Conservation (phyloP, 2,329 filamentous ascomycete species). For the Atkinsonella hypoxylon region DNA sequence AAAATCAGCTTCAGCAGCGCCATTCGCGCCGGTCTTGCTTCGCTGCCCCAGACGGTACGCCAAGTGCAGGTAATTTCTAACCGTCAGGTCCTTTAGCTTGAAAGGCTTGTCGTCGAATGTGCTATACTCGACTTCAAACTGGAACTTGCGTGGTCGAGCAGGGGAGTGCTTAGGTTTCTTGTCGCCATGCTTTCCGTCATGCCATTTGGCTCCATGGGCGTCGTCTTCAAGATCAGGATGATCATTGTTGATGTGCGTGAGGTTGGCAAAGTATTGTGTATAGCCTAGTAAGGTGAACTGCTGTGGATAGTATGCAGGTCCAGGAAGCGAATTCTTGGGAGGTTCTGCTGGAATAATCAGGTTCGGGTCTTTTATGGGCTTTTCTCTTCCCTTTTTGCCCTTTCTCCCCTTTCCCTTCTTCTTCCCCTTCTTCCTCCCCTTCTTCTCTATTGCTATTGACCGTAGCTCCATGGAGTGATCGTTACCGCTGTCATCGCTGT, state of each 20-base stretch:
- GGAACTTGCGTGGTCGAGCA: constrained; percentile 51
- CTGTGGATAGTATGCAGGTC: constrained; percentile 83
- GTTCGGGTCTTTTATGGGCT: constrained; percentile 45
- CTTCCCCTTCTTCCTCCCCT: constrained; percentile 29
- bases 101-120: constrained; percentile 69
- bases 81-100: constrained; percentile 69
- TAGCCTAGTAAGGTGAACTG: constrained; percentile 67
- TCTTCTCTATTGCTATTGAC: constrained; percentile 15
- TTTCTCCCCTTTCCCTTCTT: constrained; percentile 27
- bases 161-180: constrained; percentile 39
- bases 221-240: constrained; percentile 15
- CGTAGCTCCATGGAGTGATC: constrained; percentile 18
- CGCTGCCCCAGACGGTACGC: constrained; percentile 60
- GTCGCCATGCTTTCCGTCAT: constrained; percentile 49
- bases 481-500: constrained; percentile 10
- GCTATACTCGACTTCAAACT: constrained; percentile 75
- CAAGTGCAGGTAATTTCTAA: constrained; percentile 66
- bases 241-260: constrained; percentile 80
- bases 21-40: constrained; percentile 7
- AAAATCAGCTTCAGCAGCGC: constrained; percentile 15
- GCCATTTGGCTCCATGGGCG: constrained; percentile 37
- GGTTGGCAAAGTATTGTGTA: constrained; percentile 85
- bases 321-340: constrained; percentile 59
- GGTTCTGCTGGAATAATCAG: constrained; percentile 60
- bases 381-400: constrained; percentile 33